Evolutionary conservation across 306 rosid species (phyloP).

Genomic region (Corylus avellana): DNA sequence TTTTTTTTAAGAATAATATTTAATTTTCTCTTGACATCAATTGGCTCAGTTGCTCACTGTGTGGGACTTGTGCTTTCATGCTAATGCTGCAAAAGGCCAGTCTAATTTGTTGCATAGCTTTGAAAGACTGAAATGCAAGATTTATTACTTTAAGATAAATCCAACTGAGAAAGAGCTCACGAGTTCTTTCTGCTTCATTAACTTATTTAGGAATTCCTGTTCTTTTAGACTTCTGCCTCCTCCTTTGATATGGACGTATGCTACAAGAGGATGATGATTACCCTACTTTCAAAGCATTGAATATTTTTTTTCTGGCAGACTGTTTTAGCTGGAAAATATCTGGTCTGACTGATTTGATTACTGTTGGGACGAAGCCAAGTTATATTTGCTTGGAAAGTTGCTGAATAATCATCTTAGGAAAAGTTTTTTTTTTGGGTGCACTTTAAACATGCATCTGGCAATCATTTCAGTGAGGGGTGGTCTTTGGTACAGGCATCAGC

Average conservation of each 20-base stretch:
- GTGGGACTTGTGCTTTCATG: not conserved
- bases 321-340: not conserved
- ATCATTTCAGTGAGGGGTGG: not conserved
- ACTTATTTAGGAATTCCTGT: not conserved
- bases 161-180: not conserved
- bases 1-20: not conserved
- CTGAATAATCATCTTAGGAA: not conserved
- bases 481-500: not conserved
- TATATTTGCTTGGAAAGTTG: not conserved
- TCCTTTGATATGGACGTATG: not conserved
- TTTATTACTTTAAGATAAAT: not conserved
- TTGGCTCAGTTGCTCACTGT: not conserved
- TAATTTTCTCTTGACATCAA: not conserved
- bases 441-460: not conserved
- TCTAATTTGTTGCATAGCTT: not conserved
- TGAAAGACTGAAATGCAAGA: conserved; percentile 3
- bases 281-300: not conserved
- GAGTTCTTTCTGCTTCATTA: not conserved
- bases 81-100: not conserved
- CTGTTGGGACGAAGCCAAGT: not conserved
- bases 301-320: not conserved
- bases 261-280: conserved; percentile 2
- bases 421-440: not conserved
- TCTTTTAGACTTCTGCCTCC: not conserved
- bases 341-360: not conserved